These are phyloP conservation scores for Pelagomonas calceolata DNA, from an alignment of 108 stramenopile genomes.

Conservation along the genomic window DNA sequence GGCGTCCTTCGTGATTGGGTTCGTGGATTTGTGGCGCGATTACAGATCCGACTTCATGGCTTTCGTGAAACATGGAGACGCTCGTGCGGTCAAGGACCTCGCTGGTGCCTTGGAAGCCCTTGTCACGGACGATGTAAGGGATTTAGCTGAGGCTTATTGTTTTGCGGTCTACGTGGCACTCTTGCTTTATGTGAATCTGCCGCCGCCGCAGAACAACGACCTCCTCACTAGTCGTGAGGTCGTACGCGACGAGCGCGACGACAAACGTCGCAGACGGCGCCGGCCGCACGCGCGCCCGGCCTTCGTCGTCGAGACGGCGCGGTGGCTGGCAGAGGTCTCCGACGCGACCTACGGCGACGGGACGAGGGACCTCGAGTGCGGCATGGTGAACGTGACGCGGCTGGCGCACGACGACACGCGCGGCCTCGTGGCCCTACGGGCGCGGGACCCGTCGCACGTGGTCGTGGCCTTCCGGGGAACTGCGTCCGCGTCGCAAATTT, in stretches of 20 bases:
- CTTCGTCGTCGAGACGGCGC: neutral
- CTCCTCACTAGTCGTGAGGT: neutral
- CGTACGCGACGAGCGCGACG: neutral
- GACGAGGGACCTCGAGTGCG: neutral
- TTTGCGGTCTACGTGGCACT: neutral
- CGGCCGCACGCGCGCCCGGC: neutral
- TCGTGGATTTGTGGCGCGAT: neutral
- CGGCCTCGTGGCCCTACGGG: neutral
- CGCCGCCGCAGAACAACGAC: neutral
- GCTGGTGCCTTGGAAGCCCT: neutral
- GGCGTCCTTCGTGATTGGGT: neutral
- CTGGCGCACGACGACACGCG: neutral
- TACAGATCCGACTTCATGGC: too few relatives aligned
- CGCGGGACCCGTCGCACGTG: neutral
- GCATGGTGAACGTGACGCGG: neutral
- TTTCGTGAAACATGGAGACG: too few relatives aligned
- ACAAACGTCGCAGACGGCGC: neutral
- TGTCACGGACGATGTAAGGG: neutral
- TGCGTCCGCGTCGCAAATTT: neutral
- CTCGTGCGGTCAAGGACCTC: neutral
- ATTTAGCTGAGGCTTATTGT: neutral
- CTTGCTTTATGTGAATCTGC: neutral
- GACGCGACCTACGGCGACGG: neutral
- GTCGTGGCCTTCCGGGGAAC: neutral
- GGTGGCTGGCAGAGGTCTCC: neutral